Evolutionary conservation across 352 stramenopile genomes (phyloP), one percentile per base, ranked within the genome.

Genomic region (Globisporangium cystogenes): DNA sequence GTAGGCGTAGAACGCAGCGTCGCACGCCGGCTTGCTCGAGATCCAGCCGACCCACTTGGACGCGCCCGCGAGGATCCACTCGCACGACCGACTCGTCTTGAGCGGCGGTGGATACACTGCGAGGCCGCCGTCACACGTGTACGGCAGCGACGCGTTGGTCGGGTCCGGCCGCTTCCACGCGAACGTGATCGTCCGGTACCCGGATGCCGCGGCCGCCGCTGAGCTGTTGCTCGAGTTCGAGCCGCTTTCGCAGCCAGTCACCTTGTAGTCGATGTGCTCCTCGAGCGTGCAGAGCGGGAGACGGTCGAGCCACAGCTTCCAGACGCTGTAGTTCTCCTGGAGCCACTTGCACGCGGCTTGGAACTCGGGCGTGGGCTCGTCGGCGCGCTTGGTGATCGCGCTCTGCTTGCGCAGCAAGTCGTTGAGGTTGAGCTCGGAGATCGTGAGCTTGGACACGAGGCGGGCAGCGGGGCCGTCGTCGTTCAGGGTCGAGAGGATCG

Each of bases 111-210:
- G 72, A 0, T 79, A 40, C 15, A 15, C 4, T 0, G 42, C n/a
- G 15, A n/a, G n/a, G n/a, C 69, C 74, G 6, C 74, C 72, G 33
- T 82, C 74, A n/a, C 74, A 86, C 1, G 59, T 31, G 50, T 70
- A 74, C 1, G 74, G 65, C 14, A 53, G 31, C 0, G 62, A 65
- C 1, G 36, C 48, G 43, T 86, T 69, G 0, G 53, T 29, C 1
- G 74, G 71, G 36, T 78, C 47, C 0, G 72, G 62, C 0, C 27
- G 24, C 16, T 52, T 54, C 72, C 72, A 82, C 4, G n/a, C 15
- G 21, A 78, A 82, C 8, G n/a, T n/a, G n/a, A n/a, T n/a, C n/a
- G n/a, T n/a, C n/a, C n/a, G n/a, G n/a, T n/a, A n/a, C n/a, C n/a
- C n/a, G n/a, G n/a, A n/a, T n/a, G n/a, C n/a, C n/a, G n/a, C n/a